These are phyloP conservation scores for Suillus fuscotomentosus DNA, from an alignment of 768 basidiomycete genomes.

Conservation along the genomic window DNA sequence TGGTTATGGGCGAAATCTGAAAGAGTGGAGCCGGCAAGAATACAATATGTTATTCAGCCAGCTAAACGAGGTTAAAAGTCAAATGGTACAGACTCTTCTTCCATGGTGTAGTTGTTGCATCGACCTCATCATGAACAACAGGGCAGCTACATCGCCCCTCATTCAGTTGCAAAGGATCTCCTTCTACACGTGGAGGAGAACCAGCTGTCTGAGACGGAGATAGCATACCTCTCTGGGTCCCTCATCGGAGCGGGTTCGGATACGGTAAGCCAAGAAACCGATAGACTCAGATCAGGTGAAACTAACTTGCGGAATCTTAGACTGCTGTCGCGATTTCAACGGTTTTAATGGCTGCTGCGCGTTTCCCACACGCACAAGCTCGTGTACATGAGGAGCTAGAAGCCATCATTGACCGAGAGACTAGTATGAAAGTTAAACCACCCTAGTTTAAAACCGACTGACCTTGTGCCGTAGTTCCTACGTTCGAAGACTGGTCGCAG, in stretches of 20 bases:
- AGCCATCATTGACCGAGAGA: constrained; percentile 32
- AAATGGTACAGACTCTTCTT: constrained; percentile 34
- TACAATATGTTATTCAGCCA: constrained; percentile 47
- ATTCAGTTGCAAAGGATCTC: constrained; percentile 52
- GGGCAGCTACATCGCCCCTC: constrained; percentile 10
- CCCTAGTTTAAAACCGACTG: background rate
- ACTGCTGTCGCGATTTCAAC: constrained; percentile 25
- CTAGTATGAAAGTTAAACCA: constrained; percentile 21
- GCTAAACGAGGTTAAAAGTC: constrained; percentile 41
- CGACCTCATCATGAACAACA: constrained; percentile 17
- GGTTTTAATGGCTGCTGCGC: constrained; percentile 38
- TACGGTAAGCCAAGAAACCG: constrained; percentile 31
- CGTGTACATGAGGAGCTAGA: constrained; percentile 38
- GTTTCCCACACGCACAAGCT: constrained; percentile 32
- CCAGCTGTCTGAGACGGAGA: constrained; percentile 49
- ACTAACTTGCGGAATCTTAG: constrained; percentile 7
- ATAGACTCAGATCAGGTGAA: no score
- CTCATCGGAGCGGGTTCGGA: constrained; percentile 66
- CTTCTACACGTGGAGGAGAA: constrained; percentile 45
- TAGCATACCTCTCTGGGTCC: constrained; percentile 57
- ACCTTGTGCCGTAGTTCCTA: constrained; percentile 32
- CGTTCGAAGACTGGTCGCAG: constrained; percentile 31
- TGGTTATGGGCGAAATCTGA: constrained; percentile 56
- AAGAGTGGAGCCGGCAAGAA: constrained; percentile 53
- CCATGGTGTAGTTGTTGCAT: constrained; percentile 15